A percentile compares a stretch with the other conserved stretches of the same genome.
phyloP scores from a whole-genome alignment of 768 basidiomycete species.

The Lactarius akahatsu region DNA sequence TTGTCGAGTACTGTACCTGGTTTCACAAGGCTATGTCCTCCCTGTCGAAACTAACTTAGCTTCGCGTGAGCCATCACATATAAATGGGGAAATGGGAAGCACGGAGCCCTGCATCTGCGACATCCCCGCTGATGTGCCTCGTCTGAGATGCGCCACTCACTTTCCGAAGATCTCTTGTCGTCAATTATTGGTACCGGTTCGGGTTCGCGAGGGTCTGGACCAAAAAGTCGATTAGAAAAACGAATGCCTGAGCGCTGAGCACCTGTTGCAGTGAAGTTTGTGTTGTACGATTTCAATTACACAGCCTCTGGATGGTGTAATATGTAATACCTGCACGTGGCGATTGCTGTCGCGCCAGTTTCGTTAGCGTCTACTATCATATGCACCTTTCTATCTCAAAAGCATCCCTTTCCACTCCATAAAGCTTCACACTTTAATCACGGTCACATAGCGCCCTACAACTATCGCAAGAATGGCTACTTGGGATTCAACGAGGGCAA shows the following conservation, averaged over 20 bases:
- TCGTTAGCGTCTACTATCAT: background rate
- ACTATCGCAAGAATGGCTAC: constrained; percentile 27
- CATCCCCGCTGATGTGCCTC: background rate
- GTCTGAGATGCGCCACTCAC: background rate
- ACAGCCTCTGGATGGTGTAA: too few relatives aligned
- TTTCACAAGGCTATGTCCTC: background rate
- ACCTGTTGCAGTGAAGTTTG: constrained; percentile 2
- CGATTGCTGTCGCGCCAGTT: too few relatives aligned
- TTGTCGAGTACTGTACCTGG: too few relatives aligned
- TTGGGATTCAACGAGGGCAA: constrained; percentile 38
- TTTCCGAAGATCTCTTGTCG: constrained; percentile 11
- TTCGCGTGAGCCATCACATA: background rate
- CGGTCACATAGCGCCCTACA: background rate
- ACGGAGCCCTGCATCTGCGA: background rate
- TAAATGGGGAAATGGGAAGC: constrained; percentile 10
- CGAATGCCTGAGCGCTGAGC: constrained; percentile 27
- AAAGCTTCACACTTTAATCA: background rate
- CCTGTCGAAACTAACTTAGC: background rate
- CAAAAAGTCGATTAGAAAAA: constrained; percentile 29
- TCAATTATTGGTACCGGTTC: background rate
- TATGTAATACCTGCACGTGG: background rate
- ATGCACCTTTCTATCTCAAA: background rate
- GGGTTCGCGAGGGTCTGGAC: constrained; percentile 9
- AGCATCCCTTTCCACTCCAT: background rate
- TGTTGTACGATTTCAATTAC: background rate